A percentile compares a stretch with the other conserved stretches of the same genome.
Evolutionary conservation across 805 yeast genomes (phyloP).

Genomic region (Lipomyces chichibuensis): DNA sequence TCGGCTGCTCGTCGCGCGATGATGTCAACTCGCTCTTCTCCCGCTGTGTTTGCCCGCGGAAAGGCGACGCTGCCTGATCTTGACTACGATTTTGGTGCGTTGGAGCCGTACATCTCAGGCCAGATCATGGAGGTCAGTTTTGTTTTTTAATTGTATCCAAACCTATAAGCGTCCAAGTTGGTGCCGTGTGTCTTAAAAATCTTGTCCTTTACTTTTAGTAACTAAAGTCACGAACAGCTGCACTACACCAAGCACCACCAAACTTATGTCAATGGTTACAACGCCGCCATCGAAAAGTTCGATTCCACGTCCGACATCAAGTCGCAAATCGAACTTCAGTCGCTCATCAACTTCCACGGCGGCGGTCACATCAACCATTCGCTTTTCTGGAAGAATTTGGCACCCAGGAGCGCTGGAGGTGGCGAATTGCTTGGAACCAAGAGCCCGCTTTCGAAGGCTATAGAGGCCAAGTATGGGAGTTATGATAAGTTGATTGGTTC

Average conservation of each 20-base stretch:
- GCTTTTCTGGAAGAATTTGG: conserved; percentile 84
- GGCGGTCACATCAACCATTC: conserved; percentile 90
- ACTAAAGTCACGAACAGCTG: conserved; percentile 22
- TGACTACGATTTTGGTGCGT: conserved; percentile 79
- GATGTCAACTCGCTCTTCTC: conserved; percentile 12
- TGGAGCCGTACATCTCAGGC: conserved; percentile 85
- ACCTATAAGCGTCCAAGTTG: neutral
- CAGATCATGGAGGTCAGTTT: conserved; percentile 63
- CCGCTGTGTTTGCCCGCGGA: conserved; percentile 21
- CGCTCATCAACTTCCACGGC: conserved; percentile 84
- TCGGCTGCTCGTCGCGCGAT: conserved; percentile 19
- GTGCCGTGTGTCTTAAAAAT: too few species aligned
- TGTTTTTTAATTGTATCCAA: neutral
- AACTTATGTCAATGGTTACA: conserved; percentile 85
- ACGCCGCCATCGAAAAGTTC: conserved; percentile 73
- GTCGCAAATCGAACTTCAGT: conserved; percentile 62
- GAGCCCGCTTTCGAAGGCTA: conserved; percentile 61
- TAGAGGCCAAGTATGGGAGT: conserved; percentile 68
- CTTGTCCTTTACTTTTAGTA: too few species aligned
- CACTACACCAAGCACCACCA: conserved; percentile 93
- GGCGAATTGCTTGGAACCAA: conserved; percentile 60
- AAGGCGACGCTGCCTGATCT: conserved; percentile 68
- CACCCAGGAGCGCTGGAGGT: conserved; percentile 76
- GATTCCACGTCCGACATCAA: conserved; percentile 70
- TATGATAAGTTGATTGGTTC: conserved; percentile 65